A percentile compares a stretch with the other conserved stretches of the same genome.
These are phyloP conservation scores for Tieghemostelium lacteum DNA, from an alignment of 78 protist genomes.

Conservation along the genomic window DNA sequence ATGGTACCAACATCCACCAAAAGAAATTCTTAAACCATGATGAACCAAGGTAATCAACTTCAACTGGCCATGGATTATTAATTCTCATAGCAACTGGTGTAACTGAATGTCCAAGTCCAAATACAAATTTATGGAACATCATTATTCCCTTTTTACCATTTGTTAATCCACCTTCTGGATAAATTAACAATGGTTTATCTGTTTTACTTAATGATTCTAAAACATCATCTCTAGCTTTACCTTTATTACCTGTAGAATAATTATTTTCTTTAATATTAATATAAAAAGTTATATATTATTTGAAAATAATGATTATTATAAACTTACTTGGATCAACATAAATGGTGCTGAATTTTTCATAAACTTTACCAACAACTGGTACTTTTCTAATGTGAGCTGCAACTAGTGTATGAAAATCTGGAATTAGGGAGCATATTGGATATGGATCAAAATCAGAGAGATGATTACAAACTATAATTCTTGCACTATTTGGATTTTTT, in stretches of 20 bases:
- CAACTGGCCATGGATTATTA: constrained; percentile 35
- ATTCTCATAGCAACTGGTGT: constrained; percentile 37
- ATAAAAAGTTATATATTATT: too few relatives aligned
- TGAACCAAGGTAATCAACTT: constrained; percentile 24
- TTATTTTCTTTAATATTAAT: too few relatives aligned
- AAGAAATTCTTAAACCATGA: constrained; percentile 64
- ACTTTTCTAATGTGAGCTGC: constrained; percentile 54
- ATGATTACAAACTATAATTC: constrained; percentile 49
- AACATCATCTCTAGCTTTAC: constrained; percentile 36
- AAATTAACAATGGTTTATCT: constrained; percentile 21
- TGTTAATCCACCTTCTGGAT: constrained; percentile 67
- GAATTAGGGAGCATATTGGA: constrained; percentile 7
- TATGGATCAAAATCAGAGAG: constrained; percentile 67
- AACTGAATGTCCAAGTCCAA: constrained; percentile 27
- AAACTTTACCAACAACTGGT: constrained; percentile 40
- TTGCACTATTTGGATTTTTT: constrained; percentile 1
- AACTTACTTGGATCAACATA: too few relatives aligned
- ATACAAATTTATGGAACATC: constrained; percentile 73
- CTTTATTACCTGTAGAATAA: too few relatives aligned
- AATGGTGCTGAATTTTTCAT: constrained; percentile 29
- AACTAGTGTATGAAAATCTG: constrained; percentile 15
- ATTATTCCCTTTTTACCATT: constrained; percentile 44
- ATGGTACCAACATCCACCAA: constrained; percentile 58
- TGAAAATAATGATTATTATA: too few relatives aligned
- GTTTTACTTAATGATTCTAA: neutral